Conservation (phyloP, 2,329 filamentous ascomycete species). For the Kalmusia sp. region DNA sequence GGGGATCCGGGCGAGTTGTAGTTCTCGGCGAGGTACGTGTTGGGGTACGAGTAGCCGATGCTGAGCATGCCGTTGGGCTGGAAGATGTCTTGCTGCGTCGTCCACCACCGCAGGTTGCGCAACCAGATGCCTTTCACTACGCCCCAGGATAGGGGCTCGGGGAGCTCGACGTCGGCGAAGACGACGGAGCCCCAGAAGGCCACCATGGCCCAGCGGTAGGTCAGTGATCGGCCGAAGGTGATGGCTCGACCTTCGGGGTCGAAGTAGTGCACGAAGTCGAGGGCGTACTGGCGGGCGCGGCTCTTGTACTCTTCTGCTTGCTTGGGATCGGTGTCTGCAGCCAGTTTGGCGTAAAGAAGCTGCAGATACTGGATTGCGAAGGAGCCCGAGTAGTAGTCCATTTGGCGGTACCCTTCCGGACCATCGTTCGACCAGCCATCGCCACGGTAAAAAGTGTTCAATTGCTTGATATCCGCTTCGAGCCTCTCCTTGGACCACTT, state of each 20-base stretch:
- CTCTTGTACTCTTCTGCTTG: slow-evolving; percentile 73
- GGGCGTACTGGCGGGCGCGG: slow-evolving; percentile 69
- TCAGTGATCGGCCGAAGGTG: slow-evolving; percentile 78
- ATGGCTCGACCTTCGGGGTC: slow-evolving; percentile 74
- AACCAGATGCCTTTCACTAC: slow-evolving; percentile 79
- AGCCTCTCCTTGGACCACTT: slow-evolving; percentile 73
- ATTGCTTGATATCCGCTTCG: slow-evolving; percentile 76
- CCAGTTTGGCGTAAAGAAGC: slow-evolving; percentile 76
- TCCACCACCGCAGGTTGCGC: slow-evolving; percentile 81
- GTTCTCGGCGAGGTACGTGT: slow-evolving; percentile 83
- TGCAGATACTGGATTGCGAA: slow-evolving; percentile 85
- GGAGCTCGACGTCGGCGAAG: slow-evolving; percentile 76
- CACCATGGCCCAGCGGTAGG: slow-evolving; percentile 86
- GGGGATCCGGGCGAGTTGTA: slow-evolving; percentile 78
- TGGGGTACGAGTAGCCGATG: slow-evolving; percentile 79
- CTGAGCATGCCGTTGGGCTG: slow-evolving; percentile 76
- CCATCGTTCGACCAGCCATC: slow-evolving; percentile 85
- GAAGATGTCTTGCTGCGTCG: slow-evolving; percentile 76
- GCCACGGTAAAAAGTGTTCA: slow-evolving; percentile 83
- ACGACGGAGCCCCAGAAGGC: slow-evolving; percentile 82
- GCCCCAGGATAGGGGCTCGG: slow-evolving; percentile 76
- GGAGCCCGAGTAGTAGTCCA: slow-evolving; percentile 85
- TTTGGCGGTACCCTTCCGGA: slow-evolving; percentile 78
- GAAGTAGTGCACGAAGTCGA: slow-evolving; percentile 79
- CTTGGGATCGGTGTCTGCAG: slow-evolving; percentile 67